Percentiles rank a stretch among this genome's conserved stretches.
Conservation (phyloP, 2,329 filamentous ascomycete species). For the Fusarium siculi region DNA sequence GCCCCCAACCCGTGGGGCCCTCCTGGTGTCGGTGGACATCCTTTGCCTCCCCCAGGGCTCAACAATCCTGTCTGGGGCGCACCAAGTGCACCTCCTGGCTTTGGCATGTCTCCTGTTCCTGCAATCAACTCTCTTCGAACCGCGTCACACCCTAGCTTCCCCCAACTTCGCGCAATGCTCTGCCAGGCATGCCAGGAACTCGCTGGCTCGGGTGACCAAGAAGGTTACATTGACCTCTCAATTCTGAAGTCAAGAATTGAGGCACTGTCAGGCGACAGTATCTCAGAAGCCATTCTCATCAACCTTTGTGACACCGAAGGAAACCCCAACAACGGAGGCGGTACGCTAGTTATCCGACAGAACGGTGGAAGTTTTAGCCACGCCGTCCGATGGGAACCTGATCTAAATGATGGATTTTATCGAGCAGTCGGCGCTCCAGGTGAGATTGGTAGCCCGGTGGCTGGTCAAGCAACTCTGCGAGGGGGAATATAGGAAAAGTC, state of each 20-base stretch:
- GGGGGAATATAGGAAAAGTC: slow-evolving; percentile 48
- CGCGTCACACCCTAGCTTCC: slow-evolving; percentile 68
- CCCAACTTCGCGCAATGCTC: slow-evolving; percentile 79
- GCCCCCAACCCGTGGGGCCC: slow-evolving; percentile 56
- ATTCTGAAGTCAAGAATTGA: slow-evolving; percentile 74
- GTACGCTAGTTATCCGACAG: slow-evolving; percentile 78
- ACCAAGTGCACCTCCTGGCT: slow-evolving; percentile 48
- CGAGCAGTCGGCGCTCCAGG: slow-evolving; percentile 68
- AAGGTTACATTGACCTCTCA: slow-evolving; percentile 77
- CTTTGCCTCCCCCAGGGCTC: slow-evolving; percentile 61
- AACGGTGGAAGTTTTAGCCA: slow-evolving; percentile 54
- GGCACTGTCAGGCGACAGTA: slow-evolving; percentile 57
- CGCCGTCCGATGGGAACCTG: slow-evolving; percentile 66
- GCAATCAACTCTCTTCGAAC: slow-evolving; percentile 46
- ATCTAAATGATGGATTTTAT: slow-evolving; percentile 56
- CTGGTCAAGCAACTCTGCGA: slow-evolving; percentile 54
- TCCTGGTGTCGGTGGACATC: slow-evolving; percentile 47
- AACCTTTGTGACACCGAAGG: slow-evolving; percentile 93
- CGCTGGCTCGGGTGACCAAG: slow-evolving; percentile 54
- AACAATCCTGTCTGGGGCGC: slow-evolving; percentile 54
- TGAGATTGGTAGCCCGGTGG: slow-evolving; percentile 75
- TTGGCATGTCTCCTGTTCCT: slow-evolving; percentile 48
- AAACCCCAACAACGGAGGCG: slow-evolving; percentile 85
- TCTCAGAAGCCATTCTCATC: slow-evolving; percentile 74
- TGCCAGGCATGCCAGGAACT: slow-evolving; percentile 80